Base-by-base conservation (phyloP, 805 yeast genomes). In the Monosporozyma unispora region DNA sequence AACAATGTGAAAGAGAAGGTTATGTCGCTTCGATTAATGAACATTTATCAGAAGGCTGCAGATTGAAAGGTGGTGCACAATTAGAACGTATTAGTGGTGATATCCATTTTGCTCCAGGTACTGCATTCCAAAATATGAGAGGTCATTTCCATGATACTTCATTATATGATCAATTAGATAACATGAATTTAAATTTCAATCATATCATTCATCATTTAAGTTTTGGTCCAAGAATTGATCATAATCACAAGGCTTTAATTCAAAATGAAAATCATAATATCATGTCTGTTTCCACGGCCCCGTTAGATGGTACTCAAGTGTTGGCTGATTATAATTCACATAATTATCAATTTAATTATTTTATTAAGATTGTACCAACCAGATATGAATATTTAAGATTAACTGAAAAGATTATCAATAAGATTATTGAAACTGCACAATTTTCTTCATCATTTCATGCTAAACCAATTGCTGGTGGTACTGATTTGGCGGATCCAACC, bases 61-160 rank as follows among this genome's bases (percentile, higher is more conserved):
- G 95, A 55, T 73, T 93, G 40, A 76, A 77, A 54, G 99, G 99
- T 35, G 72, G 77, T 21, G 82, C 95, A 5, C 72, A 79, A 57
- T 79, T 93, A 60, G 87, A 87, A 67, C 80, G 95, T 68, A 84
- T 93, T 42, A 81, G 85, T 18, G 99, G 99, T 47, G 85, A 87
- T 60, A 70, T 93, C 54, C 98, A 93, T 70, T 89, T 93, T 74
- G 96, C 97, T 0, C 98, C 99, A 3, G 99, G 99, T 37, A 79
- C 84, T 5, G 81, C 95, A 2, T 75, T 74, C 61, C 78, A 82
- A 41, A 66, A 70, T 51, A 10, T 14, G 12, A 42, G 45, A n/a
- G 76, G 76, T 47, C 99, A 93, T 66, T 75, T 79, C 52, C 99
- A 93, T 70, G 99, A 93, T 63, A 68, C 86, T 50, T 83, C 95